A percentile compares a stretch with the other conserved stretches of the same genome.
Conservation (phyloP, 306 rosid species). For the Vigna hirtella region DNA sequence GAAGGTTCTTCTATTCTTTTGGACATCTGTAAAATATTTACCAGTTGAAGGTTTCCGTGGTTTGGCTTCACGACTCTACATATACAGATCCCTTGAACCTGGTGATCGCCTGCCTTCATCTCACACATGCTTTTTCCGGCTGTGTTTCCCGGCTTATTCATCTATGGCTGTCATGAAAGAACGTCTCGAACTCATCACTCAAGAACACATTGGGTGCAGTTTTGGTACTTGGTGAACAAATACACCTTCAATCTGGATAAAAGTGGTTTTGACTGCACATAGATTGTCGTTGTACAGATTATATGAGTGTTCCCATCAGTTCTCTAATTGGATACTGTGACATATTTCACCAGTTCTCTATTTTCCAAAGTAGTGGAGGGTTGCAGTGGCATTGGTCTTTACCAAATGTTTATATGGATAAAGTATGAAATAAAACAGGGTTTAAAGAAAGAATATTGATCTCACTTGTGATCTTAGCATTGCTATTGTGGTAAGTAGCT, state of each 20-base stretch:
- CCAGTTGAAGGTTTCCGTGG: constrained; percentile 92
- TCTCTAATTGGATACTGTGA: constrained; percentile 43
- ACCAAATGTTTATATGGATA: constrained; percentile 59
- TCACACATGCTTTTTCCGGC: constrained; percentile 84
- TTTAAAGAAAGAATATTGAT: constrained; percentile 45
- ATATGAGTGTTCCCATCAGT: constrained; percentile 54
- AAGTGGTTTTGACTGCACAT: constrained; percentile 70
- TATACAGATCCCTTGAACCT: constrained; percentile 67
- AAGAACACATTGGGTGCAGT: constrained; percentile 89
- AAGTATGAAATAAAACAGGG: constrained; percentile 57
- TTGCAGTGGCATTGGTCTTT: constrained; percentile 57
- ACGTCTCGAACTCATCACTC: constrained; percentile 77
- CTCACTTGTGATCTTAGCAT: constrained; percentile 22
- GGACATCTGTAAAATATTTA: constrained; percentile 89
- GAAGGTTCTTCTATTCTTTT: constrained; percentile 85
- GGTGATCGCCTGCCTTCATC: constrained; percentile 78
- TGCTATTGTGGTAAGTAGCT: constrained; percentile 25
- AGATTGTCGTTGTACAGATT: constrained; percentile 66
- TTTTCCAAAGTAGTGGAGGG: constrained; percentile 47
- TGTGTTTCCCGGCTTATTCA: constrained; percentile 85
- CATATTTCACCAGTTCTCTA: constrained; percentile 47
- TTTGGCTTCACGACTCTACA: constrained; percentile 72
- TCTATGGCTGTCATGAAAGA: constrained; percentile 65
- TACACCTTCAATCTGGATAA: constrained; percentile 50
- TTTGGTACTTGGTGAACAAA: constrained; percentile 59